These are phyloP conservation scores for Citrus trifoliata DNA, from an alignment of 345 rosid species.

Conservation along the genomic window DNA sequence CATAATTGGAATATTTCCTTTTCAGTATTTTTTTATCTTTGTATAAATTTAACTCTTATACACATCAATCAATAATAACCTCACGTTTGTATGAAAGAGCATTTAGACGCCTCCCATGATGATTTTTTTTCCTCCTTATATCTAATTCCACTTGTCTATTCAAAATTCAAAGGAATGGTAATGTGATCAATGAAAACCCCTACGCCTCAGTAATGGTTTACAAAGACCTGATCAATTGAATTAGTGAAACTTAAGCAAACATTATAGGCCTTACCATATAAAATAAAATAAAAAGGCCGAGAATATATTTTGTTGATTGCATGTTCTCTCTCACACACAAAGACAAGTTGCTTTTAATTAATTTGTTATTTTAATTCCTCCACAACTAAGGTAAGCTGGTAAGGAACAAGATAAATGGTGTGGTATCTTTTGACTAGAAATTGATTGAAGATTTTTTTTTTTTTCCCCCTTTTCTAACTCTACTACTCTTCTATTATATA, in stretches of 20 bases:
- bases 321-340: slow-evolving; percentile 2
- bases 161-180: not conserved
- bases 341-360: not conserved
- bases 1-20: no score
- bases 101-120: no score
- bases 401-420: not conserved
- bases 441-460: not conserved
- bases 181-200: not conserved
- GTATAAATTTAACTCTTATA: no score
- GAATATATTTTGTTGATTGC: slow-evolving; percentile 6
- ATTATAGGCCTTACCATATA: not conserved
- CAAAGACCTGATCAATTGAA: no score
- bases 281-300: not conserved
- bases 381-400: slow-evolving; percentile 23
- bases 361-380: slow-evolving; percentile 21
- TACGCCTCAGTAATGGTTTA: not conserved
- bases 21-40: no score
- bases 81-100: no score
- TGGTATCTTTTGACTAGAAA: slow-evolving; percentile 18
- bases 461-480: not conserved
- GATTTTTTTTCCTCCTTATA: not conserved
- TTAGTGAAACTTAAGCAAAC: not conserved
- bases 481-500: not conserved
- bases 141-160: not conserved
- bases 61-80: no score